phyloP scores from a whole-genome alignment of 768 basidiomycete species.

The Polyporus arcularius region DNA sequence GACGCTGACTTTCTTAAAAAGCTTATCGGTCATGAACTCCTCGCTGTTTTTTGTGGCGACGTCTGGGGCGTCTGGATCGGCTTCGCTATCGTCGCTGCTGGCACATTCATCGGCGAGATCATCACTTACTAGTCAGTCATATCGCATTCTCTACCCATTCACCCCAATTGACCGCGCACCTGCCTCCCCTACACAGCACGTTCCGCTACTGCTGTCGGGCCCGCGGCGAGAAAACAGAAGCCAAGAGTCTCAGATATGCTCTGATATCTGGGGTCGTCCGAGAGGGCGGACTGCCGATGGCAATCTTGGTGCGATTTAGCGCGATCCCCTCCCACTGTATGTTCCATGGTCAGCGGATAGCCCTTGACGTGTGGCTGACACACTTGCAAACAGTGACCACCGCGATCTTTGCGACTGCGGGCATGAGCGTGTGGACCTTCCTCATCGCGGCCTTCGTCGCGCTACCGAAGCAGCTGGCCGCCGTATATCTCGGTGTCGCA shows the following conservation, averaged over 20 bases:
- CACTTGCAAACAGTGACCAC: conserved; percentile 64
- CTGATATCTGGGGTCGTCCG: conserved; percentile 61
- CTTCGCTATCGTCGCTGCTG: conserved; percentile 81
- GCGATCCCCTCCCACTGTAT: conserved; percentile 85
- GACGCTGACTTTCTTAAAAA: conserved; percentile 25
- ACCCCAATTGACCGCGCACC: neutral
- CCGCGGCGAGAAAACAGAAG: conserved; percentile 66
- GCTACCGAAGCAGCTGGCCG: conserved; percentile 87
- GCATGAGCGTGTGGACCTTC: conserved; percentile 79
- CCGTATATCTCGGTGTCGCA: conserved; percentile 84
- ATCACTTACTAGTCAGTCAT: conserved; percentile 76
- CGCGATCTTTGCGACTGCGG: conserved; percentile 83
- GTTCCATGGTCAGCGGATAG: conserved; percentile 68
- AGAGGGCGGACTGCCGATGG: conserved; percentile 84
- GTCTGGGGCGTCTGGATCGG: conserved; percentile 89
- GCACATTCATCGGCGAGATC: conserved; percentile 81
- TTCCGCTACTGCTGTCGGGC: conserved; percentile 79
- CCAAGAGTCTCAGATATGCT: conserved; percentile 44
- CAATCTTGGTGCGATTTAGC: conserved; percentile 70
- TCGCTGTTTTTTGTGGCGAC: conserved; percentile 83
- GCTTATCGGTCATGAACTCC: conserved; percentile 91
- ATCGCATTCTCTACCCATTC: neutral
- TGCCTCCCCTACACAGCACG: conserved; percentile 43
- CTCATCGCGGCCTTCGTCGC: conserved; percentile 76
- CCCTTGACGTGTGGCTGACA: neutral